These are phyloP conservation scores for Camelina neglecta DNA, from an alignment of 345 rosid genomes.

Conservation along the genomic window DNA sequence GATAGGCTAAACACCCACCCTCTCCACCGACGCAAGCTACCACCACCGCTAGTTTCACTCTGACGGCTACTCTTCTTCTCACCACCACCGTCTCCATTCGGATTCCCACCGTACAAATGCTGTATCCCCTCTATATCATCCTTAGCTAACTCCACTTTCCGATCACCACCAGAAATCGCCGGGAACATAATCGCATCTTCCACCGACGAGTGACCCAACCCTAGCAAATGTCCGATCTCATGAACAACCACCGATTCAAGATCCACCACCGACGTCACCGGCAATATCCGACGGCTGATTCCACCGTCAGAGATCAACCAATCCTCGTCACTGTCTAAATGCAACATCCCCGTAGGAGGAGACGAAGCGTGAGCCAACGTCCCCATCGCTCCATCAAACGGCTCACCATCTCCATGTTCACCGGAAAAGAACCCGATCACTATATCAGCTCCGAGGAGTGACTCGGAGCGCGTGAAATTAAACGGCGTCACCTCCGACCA, in stretches of 20 bases:
- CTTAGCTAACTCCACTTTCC: constrained; percentile 58
- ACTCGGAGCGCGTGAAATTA: constrained; percentile 60
- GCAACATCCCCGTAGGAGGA: constrained; percentile 75
- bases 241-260: constrained; percentile 89
- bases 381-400: constrained; percentile 86
- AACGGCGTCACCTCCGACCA: constrained; percentile 76
- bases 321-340: constrained; percentile 71
- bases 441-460: constrained; percentile 53
- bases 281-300: constrained; percentile 30
- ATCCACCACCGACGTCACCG: constrained; percentile 61
- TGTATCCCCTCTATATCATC: constrained; percentile 80
- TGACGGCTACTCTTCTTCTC: constrained; percentile 37
- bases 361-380: constrained; percentile 91
- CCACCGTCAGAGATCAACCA: constrained; percentile 58
- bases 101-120: constrained; percentile 67
- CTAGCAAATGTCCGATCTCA: constrained; percentile 89
- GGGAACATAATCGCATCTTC: constrained; percentile 83
- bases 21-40: constrained; percentile 30
- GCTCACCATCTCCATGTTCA: constrained; percentile 92
- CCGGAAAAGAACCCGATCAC: constrained; percentile 73
- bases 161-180: constrained; percentile 61
- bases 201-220: constrained; percentile 90
- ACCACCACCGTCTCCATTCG: constrained; percentile 56
- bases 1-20: constrained; percentile 16
- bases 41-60: constrained; percentile 48